These are phyloP conservation scores for Amaranthus tricolor DNA, from an alignment of 179 eudicot species.

Conservation along the genomic window DNA sequence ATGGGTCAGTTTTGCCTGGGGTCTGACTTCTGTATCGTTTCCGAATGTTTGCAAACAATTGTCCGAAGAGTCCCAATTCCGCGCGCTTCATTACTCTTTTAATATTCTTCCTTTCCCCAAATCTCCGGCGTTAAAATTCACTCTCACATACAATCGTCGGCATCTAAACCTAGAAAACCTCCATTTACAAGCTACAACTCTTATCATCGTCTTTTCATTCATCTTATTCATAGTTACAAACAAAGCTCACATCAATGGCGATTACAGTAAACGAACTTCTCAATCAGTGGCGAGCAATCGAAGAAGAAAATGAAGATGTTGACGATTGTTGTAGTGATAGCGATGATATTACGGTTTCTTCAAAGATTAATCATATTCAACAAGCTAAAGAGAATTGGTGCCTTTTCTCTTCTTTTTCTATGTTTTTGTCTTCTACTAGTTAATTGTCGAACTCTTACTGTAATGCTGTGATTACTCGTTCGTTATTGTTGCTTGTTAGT, in stretches of 20 bases:
- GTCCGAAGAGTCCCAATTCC: not conserved
- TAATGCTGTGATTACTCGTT: not conserved
- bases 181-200: not conserved
- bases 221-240: not conserved
- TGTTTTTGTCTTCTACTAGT: not conserved
- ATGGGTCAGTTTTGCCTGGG: not conserved
- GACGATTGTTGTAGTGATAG: conserved; percentile 39
- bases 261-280: conserved; percentile 47
- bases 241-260: conserved; percentile 26
- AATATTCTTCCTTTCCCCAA: not conserved
- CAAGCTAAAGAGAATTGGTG: conserved; percentile 74
- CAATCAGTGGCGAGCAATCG: conserved; percentile 83
- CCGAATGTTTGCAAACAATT: not conserved
- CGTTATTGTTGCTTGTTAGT: not conserved
- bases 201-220: not conserved
- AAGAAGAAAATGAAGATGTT: conserved; percentile 54
- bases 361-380: conserved; percentile 48
- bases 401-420: not conserved
- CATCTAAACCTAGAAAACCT: no score
- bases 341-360: conserved; percentile 23
- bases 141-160: not conserved
- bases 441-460: not conserved
- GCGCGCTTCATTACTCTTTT: conserved; percentile 15
- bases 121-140: conserved; percentile 17
- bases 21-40: not conserved